Evolutionary conservation across 192 early-diverging fungal species (phyloP).

Genomic region (Linnemannia schmuckeri): DNA sequence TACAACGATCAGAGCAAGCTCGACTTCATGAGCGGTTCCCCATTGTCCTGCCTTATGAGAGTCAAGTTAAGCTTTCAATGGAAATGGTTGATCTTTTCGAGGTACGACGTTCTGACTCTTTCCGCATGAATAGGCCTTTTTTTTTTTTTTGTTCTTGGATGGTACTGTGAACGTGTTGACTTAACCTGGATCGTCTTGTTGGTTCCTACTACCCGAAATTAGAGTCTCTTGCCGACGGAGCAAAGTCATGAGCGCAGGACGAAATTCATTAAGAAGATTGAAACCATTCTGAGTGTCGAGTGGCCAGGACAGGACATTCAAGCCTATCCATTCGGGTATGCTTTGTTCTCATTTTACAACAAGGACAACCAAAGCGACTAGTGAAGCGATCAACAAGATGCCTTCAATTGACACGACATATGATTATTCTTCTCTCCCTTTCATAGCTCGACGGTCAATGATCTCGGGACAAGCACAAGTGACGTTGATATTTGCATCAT

Average conservation of each 20-base stretch:
- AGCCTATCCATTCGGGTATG: constrained; percentile 47
- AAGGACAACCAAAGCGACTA: not conserved
- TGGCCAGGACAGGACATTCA: constrained; percentile 53
- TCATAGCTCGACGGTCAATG: constrained; percentile 87
- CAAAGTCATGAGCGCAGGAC: constrained; percentile 47
- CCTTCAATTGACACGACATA: not conserved
- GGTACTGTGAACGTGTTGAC: not conserved
- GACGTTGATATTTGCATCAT: constrained; percentile 96
- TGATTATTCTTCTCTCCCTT: not conserved
- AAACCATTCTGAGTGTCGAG: constrained; percentile 29
- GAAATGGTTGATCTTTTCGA: constrained; percentile 54
- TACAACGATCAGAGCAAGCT: constrained; percentile 13
- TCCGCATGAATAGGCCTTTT: not conserved
- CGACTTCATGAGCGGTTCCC: constrained; percentile 44
- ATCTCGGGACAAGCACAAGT: constrained; percentile 83
- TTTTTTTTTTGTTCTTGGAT: not conserved
- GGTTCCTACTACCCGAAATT: not conserved
- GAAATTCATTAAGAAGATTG: constrained; percentile 38
- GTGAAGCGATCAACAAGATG: not conserved
- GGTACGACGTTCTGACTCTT: constrained; percentile 4
- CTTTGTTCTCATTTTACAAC: not conserved
- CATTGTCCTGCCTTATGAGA: constrained; percentile 37
- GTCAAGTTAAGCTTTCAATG: constrained; percentile 45
- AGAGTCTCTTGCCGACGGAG: constrained; percentile 42
- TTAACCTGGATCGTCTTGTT: not conserved